phyloP scores from a whole-genome alignment of 2,329 filamentous ascomycete genomes.

The Beauveria varroae region DNA sequence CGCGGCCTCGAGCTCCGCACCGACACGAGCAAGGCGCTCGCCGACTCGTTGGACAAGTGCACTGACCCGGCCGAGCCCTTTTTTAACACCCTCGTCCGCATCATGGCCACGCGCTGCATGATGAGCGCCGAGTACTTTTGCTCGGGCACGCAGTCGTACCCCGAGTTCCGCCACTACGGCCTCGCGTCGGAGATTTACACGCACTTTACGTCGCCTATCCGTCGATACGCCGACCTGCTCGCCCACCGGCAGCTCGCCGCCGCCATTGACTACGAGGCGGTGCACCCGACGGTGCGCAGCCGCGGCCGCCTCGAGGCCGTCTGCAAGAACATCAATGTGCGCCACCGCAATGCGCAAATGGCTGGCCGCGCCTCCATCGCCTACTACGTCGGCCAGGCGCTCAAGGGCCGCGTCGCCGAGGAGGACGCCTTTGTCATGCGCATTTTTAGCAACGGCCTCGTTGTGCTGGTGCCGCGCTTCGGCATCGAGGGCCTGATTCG shows the following conservation, averaged over 20 bases:
- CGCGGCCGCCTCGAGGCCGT: conserved; percentile 83
- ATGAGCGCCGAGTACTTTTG: conserved; percentile 98
- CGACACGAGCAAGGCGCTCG: conserved; percentile 86
- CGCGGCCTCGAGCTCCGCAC: conserved; percentile 70
- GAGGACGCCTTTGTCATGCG: conserved; percentile 96
- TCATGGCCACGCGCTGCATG: conserved; percentile 98
- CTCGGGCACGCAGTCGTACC: conserved; percentile 83
- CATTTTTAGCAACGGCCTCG: conserved; percentile 94
- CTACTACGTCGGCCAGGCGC: conserved; percentile 95
- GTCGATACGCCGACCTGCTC: conserved; percentile 93
- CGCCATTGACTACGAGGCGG: conserved; percentile 83
- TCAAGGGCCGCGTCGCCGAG: conserved; percentile 67
- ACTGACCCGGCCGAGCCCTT: conserved; percentile 76
- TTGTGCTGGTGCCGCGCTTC: conserved; percentile 91
- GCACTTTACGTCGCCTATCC: conserved; percentile 95
- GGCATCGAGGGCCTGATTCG: conserved; percentile 91
- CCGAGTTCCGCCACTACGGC: conserved; percentile 95
- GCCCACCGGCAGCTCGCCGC: conserved; percentile 92
- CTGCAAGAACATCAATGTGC: conserved; percentile 96
- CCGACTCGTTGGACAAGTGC: conserved; percentile 83
- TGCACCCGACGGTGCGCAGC: conserved; percentile 75
- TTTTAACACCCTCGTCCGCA: conserved; percentile 96
- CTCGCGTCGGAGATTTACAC: conserved; percentile 96
- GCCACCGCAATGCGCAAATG: conserved; percentile 94
- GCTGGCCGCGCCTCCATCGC: conserved; percentile 90